These are phyloP conservation scores for Crithidia thermophila DNA, from an alignment of 208 protist genomes.

Conservation along the genomic window DNA sequence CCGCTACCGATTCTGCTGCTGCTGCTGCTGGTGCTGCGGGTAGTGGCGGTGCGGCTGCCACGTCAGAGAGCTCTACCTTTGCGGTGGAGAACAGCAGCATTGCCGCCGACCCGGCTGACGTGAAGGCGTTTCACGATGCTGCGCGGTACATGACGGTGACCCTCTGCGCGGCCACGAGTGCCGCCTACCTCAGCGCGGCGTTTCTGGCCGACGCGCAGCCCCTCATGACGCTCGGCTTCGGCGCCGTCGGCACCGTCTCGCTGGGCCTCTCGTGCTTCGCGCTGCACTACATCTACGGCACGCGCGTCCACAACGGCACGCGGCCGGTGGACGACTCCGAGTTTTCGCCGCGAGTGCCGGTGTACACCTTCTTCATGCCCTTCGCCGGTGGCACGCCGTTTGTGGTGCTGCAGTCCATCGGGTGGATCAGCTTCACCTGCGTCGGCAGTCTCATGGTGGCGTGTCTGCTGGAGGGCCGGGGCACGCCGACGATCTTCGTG, in stretches of 20 bases:
- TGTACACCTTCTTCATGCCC: conserved; percentile 77
- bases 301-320: conserved; percentile 47
- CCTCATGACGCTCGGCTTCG: conserved; percentile 63
- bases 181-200: conserved; percentile 49
- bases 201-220: conserved; percentile 52
- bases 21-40: background rate
- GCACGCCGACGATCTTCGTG: conserved; percentile 38
- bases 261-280: conserved; percentile 62
- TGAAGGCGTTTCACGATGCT: conserved; percentile 33
- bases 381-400: conserved; percentile 65
- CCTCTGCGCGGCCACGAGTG: conserved; percentile 38
- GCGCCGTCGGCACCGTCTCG: conserved; percentile 41
- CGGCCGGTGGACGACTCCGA: conserved; percentile 4
- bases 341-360: background rate
- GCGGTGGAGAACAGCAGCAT: background rate
- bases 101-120: background rate
- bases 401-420: conserved; percentile 54
- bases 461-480: conserved; percentile 44
- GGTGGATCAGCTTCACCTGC: conserved; percentile 59
- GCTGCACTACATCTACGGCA: conserved; percentile 67
- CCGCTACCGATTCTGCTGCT: too few species aligned
- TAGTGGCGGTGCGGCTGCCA: background rate
- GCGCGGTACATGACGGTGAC: conserved; percentile 60
- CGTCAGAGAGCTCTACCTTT: background rate
- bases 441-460: conserved; percentile 44